Evolutionary conservation across 106 monocot genomes (phyloP).

Genomic region (Agapanthus africanus): DNA sequence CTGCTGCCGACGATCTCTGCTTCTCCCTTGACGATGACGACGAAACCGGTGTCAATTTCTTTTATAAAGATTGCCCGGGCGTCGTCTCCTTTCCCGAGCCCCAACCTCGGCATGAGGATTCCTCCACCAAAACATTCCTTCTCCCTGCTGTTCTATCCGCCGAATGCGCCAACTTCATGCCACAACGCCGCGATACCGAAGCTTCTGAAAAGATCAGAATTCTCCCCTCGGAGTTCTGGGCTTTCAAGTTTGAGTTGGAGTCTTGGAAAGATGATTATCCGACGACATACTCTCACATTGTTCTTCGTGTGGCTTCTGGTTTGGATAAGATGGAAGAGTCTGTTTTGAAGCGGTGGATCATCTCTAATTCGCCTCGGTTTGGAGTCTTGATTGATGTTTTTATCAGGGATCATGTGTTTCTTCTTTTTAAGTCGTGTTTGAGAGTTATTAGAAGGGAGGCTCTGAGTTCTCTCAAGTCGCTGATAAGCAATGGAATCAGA

Average conservation of each 20-base stretch:
- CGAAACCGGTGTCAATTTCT: conserved; percentile 25
- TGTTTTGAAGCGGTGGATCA: conserved; percentile 57
- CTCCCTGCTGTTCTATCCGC: conserved; percentile 47
- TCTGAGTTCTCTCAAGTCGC: conserved; percentile 16
- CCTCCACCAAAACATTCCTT: conserved; percentile 25
- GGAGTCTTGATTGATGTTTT: conserved; percentile 62
- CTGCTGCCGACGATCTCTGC: conserved; percentile 43
- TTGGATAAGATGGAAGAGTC: conserved; percentile 13
- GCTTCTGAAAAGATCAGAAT: conserved; percentile 4
- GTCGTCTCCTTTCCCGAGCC: conserved; percentile 51
- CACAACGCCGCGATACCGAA: not conserved
- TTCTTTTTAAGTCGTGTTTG: conserved; percentile 72
- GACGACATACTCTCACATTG: conserved; percentile 36
- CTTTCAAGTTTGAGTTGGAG: conserved; percentile 44
- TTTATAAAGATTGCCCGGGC: conserved; percentile 77
- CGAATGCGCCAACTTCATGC: conserved; percentile 60
- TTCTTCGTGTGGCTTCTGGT: conserved; percentile 26
- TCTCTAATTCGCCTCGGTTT: conserved; percentile 49
- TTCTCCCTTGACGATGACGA: conserved; percentile 52
- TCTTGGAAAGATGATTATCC: conserved; percentile 47
- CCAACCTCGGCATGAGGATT: not conserved
- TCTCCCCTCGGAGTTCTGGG: conserved; percentile 77
- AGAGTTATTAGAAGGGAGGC: conserved; percentile 56
- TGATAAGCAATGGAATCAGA: conserved; percentile 14
- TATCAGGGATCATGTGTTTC: conserved; percentile 63